Conservation (phyloP, 306 rosid genomes). For the Clitoria ternatea region DNA sequence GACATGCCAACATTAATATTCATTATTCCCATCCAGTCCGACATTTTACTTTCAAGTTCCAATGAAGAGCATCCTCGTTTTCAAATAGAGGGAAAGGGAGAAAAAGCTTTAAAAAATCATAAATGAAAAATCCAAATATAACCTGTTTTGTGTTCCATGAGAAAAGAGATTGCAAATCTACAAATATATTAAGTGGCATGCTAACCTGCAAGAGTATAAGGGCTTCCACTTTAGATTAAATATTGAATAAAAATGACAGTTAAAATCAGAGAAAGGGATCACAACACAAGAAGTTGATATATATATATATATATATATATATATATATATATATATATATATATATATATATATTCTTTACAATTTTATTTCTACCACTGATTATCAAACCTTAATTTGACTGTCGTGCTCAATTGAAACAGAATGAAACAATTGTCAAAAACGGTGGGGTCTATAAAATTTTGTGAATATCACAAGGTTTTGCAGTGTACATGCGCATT, state of each 20-base stretch:
- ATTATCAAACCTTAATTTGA: no score
- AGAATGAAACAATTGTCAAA: no score
- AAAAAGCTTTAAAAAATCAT: neutral
- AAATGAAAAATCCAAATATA: constrained; percentile 8
- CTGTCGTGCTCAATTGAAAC: no score
- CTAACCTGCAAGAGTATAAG: constrained; percentile 63
- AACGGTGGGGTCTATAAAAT: no score
- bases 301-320: no score
- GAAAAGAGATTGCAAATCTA: constrained; percentile 87
- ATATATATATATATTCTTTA: neutral
- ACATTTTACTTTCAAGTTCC: neutral
- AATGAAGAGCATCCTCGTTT: neutral
- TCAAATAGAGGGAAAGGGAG: neutral
- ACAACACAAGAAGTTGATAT: neutral
- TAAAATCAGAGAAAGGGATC: neutral
- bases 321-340: no score
- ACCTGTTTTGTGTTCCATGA: constrained; percentile 99
- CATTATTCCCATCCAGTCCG: neutral
- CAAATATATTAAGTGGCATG: constrained; percentile 80
- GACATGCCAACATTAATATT: neutral
- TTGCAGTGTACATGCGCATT: no score
- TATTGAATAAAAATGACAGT: neutral
- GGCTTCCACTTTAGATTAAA: constrained; percentile 17
- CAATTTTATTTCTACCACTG: no score
- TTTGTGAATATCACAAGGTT: no score